Percentiles rank a stretch among this genome's conserved stretches.
Conservation (phyloP, 345 rosid genomes). For the Laguncularia racemosa region DNA sequence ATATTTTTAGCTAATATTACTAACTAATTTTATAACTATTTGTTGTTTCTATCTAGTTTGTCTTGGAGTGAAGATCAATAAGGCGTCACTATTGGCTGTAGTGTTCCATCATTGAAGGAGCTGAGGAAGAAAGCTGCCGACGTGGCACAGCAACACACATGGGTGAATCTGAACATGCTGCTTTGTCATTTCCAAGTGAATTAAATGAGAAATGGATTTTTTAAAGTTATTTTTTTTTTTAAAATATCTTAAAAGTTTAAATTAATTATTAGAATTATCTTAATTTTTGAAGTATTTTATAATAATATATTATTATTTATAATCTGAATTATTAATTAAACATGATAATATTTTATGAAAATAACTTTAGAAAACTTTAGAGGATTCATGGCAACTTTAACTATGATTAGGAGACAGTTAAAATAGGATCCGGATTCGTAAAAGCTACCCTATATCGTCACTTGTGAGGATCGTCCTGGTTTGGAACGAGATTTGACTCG, state of each 20-base stretch:
- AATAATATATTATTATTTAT: too few relatives aligned
- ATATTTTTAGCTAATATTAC: too few relatives aligned
- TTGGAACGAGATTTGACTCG: conserved; percentile 34
- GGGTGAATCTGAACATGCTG: conserved; percentile 5
- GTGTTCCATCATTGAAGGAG: conserved; percentile 65
- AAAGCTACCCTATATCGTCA: conserved; percentile 34
- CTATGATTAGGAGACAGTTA: conserved; percentile 13
- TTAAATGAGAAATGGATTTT: conserved; percentile 39
- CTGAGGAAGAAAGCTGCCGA: conserved; percentile 38
- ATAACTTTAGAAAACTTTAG: too few relatives aligned
- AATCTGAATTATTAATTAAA: too few relatives aligned
- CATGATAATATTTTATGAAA: too few relatives aligned
- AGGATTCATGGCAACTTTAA: too few relatives aligned
- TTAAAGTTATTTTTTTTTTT: too few relatives aligned
- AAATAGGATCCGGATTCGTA: conserved; percentile 7
- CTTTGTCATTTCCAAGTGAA: conserved; percentile 34
- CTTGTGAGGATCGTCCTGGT: conserved; percentile 48
- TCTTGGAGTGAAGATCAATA: conserved; percentile 41
- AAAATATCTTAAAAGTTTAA: too few relatives aligned
- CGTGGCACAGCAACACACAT: conserved; percentile 8
- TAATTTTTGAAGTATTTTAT: too few relatives aligned
- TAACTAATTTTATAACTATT: too few relatives aligned
- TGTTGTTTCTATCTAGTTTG: too few relatives aligned
- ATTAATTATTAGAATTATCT: too few relatives aligned
- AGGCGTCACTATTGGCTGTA: conserved; percentile 79